A percentile compares a stretch with the other conserved stretches of the same genome.
phyloP scores from a whole-genome alignment of 805 yeast genomes.

The Myxozyma sirexii region DNA sequence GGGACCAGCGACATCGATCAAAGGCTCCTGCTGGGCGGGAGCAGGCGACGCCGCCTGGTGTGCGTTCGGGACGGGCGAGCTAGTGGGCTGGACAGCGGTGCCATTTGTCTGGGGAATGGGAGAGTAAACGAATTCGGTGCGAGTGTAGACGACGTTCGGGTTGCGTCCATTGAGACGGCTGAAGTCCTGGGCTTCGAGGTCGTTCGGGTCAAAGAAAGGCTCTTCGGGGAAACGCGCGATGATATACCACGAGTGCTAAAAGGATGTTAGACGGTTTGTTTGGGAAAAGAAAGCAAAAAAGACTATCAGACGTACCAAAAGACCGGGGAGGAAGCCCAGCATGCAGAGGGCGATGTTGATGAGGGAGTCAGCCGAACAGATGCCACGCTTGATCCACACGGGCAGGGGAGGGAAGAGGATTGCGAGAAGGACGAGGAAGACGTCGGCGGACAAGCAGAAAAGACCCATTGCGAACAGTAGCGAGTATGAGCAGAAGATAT shows the following conservation, averaged over 20 bases:
- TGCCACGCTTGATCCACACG: constrained; percentile 70
- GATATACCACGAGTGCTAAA: constrained; percentile 69
- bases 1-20: constrained; percentile 15
- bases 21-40: constrained; percentile 7
- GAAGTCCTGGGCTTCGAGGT: constrained; percentile 31
- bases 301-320: constrained; percentile 43
- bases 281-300: background rate
- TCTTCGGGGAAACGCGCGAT: constrained; percentile 68
- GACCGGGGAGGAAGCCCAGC: constrained; percentile 76
- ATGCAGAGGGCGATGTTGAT: constrained; percentile 72
- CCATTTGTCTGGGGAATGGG: constrained; percentile 27
- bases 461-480: constrained; percentile 28
- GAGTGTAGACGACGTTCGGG: constrained; percentile 17
- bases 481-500: no score
- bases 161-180: background rate
- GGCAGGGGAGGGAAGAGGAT: constrained; percentile 79
- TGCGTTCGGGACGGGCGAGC: constrained; percentile 17
- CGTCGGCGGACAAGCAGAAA: constrained; percentile 48
- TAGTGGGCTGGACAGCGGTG: background rate
- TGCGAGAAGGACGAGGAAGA: constrained; percentile 68
- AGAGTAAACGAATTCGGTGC: constrained; percentile 30
- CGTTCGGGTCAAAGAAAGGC: constrained; percentile 27
- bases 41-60: constrained; percentile 17
- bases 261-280: background rate
- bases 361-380: constrained; percentile 67